A percentile compares a stretch with the other conserved stretches of the same genome.
Evolutionary conservation across 352 stramenopile species (phyloP).

Genomic region (Pythium apleroticum): DNA sequence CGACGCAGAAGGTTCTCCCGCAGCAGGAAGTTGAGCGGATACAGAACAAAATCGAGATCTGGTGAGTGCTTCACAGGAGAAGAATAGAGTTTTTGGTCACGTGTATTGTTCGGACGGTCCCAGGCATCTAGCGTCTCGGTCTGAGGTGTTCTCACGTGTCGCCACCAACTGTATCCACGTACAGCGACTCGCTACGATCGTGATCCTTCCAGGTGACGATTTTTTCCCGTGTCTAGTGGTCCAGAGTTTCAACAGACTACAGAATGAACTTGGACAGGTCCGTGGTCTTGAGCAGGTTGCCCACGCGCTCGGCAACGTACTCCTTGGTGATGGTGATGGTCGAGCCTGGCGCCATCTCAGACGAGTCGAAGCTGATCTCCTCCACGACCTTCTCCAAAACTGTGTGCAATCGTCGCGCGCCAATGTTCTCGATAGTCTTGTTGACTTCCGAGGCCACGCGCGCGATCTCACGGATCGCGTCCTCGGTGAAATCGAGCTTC

Average conservation of each 20-base stretch:
- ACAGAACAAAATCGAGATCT: constrained; percentile 79
- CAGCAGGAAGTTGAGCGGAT: constrained; percentile 75
- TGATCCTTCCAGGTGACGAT: neutral
- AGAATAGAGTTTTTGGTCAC: constrained; percentile 5
- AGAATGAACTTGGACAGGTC: constrained; percentile 99
- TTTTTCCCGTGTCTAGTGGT: neutral
- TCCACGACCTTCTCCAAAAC: constrained; percentile 98
- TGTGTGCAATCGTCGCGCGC: constrained; percentile 97
- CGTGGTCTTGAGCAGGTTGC: constrained; percentile 93
- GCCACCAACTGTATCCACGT: neutral
- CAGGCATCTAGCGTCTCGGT: constrained; percentile 1
- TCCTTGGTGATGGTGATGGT: constrained; percentile 93
- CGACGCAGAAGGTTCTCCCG: constrained; percentile 49
- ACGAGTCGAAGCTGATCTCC: constrained; percentile 98
- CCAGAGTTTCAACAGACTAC: constrained; percentile 52
- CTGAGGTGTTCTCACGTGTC: neutral
- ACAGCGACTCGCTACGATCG: neutral
- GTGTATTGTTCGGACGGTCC: constrained; percentile 1
- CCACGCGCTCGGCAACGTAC: constrained; percentile 93
- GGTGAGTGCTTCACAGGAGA: constrained; percentile 28
- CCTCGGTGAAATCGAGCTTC: constrained; percentile 94
- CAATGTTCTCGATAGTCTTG: constrained; percentile 98
- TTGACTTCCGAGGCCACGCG: constrained; percentile 95
- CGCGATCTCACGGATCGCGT: constrained; percentile 97
- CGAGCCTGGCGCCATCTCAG: constrained; percentile 83